phyloP scores from a whole-genome alignment of 345 rosid genomes.

The Trapa bicornis region DNA sequence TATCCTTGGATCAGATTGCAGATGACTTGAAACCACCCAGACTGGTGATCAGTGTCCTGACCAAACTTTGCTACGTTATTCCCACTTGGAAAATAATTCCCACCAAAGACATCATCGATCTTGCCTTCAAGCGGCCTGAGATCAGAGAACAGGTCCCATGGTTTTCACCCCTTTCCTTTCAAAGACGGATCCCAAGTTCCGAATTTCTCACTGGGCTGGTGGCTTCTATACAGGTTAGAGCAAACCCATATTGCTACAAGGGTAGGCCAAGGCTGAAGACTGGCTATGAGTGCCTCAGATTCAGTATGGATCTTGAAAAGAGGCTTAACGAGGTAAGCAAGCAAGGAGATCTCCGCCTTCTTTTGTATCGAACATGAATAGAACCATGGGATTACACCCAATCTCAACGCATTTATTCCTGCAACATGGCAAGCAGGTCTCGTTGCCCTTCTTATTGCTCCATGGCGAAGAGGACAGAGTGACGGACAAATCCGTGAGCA shows the following conservation, averaged over 20 bases:
- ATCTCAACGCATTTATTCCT: too few species aligned
- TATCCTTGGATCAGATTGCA: conserved; percentile 37
- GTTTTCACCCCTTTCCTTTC: not conserved
- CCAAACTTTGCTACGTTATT: conserved; percentile 25
- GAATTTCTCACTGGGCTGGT: not conserved
- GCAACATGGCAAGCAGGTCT: not conserved
- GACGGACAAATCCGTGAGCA: conserved; percentile 53
- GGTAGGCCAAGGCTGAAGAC: conserved; percentile 49
- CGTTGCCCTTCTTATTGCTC: conserved; percentile 63
- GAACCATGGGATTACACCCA: too few species aligned
- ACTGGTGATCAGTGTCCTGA: conserved; percentile 23
- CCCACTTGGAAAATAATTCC: conserved; percentile 77
- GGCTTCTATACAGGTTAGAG: conserved; percentile 9
- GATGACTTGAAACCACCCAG: conserved; percentile 60
- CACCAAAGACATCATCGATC: conserved; percentile 47
- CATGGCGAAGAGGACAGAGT: conserved; percentile 83
- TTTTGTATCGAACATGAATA: too few species aligned
- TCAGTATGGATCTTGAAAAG: conserved; percentile 31
- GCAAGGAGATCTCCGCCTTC: not conserved
- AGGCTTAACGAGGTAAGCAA: conserved; percentile 26
- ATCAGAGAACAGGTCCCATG: conserved; percentile 45
- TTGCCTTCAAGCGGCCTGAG: conserved; percentile 53
- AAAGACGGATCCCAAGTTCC: not conserved
- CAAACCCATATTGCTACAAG: conserved; percentile 43
- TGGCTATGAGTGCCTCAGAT: conserved; percentile 27